A percentile compares a stretch with the other conserved stretches of the same genome.
Conservation (phyloP, 2,329 filamentous ascomycete species). For the Lasiodiplodia citricola region DNA sequence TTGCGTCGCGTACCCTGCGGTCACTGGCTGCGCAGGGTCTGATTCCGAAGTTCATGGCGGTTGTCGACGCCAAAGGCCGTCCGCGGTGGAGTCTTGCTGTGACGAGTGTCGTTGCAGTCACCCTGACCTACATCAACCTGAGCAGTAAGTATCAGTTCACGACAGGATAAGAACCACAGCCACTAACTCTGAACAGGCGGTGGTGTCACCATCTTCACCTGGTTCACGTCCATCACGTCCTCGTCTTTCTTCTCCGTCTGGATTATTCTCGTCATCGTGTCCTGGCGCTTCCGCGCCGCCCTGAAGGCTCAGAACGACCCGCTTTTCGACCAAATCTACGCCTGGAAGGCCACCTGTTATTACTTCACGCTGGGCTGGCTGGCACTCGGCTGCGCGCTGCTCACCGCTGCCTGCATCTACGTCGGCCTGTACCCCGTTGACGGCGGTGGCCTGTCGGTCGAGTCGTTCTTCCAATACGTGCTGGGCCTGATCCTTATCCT, state of each 20-base stretch:
- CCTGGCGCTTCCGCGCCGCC: constrained; percentile 39
- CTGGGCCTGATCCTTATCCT: constrained; percentile 24
- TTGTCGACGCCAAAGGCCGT: constrained; percentile 38
- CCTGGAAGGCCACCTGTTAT: constrained; percentile 38
- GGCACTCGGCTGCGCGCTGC: constrained; percentile 30
- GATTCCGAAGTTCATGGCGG: constrained; percentile 36
- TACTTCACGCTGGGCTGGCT: constrained; percentile 38
- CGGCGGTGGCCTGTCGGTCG: constrained; percentile 15
- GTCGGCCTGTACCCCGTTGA: constrained; percentile 22
- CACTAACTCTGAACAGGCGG: constrained; percentile 29
- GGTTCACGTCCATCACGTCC: constrained; percentile 38
- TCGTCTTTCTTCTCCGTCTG: constrained; percentile 43
- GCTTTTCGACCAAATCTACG: constrained; percentile 36
- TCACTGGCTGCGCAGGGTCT: constrained; percentile 37
- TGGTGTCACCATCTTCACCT: constrained; percentile 35
- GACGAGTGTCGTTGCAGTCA: constrained; percentile 33
- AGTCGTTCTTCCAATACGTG: constrained; percentile 25
- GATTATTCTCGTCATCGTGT: constrained; percentile 42
- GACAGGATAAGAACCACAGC: background rate
- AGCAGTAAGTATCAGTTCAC: constrained; percentile 25
- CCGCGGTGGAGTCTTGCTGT: constrained; percentile 38
- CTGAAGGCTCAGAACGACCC: constrained; percentile 36
- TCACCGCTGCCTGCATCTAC: constrained; percentile 23
- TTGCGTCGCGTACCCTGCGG: constrained; percentile 40
- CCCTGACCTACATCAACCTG: constrained; percentile 41